A percentile compares a stretch with the other conserved stretches of the same genome.
Evolutionary conservation across 805 yeast genomes (phyloP).

Genomic region (Wickerhamomyces tratensis): DNA sequence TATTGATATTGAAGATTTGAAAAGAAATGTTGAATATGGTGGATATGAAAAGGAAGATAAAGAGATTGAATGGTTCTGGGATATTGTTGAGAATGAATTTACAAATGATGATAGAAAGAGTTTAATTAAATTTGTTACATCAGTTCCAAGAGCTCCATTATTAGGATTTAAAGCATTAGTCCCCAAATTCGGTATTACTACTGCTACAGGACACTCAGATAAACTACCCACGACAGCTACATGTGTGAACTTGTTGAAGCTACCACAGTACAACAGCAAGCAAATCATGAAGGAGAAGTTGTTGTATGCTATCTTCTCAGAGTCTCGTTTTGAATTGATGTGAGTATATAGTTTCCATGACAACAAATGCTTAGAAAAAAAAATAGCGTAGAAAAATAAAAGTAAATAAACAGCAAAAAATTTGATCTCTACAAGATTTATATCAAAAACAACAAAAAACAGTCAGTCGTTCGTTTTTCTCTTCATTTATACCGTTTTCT

Average conservation of each 20-base stretch:
- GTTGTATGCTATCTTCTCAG: slow-evolving; percentile 69
- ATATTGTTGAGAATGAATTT: slow-evolving; percentile 56
- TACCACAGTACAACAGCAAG: slow-evolving; percentile 74
- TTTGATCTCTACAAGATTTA: too few relatives aligned
- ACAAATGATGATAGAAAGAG: slow-evolving; percentile 48
- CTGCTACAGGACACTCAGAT: slow-evolving; percentile 42
- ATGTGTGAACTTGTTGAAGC: slow-evolving; percentile 77
- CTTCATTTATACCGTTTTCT: too few relatives aligned
- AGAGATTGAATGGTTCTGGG: slow-evolving; percentile 68
- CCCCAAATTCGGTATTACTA: slow-evolving; percentile 77
- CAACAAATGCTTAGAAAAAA: too few relatives aligned
- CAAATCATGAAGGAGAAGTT: slow-evolving; percentile 49
- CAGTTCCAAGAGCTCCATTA: slow-evolving; percentile 86
- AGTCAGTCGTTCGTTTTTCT: too few relatives aligned
- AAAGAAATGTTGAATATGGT: slow-evolving; percentile 50
- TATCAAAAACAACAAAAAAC: too few relatives aligned
- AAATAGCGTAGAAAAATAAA: too few relatives aligned
- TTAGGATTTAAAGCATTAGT: slow-evolving; percentile 68
- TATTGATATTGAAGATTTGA: slow-evolving; percentile 64
- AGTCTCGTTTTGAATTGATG: slow-evolving; percentile 69
- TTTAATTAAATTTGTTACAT: slow-evolving; percentile 81
- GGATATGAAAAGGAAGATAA: slow-evolving; percentile 45
- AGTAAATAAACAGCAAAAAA: too few relatives aligned
- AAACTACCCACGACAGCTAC: slow-evolving; percentile 84
- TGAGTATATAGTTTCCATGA: too few relatives aligned